phyloP scores from a whole-genome alignment of 2,329 filamentous ascomycete species.

The Nectriaceae sp. region DNA sequence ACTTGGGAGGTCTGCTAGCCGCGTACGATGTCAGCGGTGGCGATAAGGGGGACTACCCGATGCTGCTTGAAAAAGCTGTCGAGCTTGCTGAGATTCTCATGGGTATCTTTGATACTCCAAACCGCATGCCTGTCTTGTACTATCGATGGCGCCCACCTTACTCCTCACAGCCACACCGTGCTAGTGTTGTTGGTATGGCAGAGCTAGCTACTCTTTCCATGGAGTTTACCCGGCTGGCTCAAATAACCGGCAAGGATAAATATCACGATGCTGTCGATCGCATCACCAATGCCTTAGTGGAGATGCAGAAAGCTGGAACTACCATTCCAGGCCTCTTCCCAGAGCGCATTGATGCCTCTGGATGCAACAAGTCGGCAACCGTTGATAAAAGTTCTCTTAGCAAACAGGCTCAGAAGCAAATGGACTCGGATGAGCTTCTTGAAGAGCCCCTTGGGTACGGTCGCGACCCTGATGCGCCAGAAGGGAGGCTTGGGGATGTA shows the following conservation, averaged over 20 bases:
- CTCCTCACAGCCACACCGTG: constrained; percentile 64
- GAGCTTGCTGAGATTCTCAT: constrained; percentile 81
- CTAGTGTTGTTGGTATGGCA: constrained; percentile 59
- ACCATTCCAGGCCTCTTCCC: constrained; percentile 80
- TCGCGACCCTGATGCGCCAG: neutral
- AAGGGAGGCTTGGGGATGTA: neutral
- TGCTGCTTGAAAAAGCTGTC: constrained; percentile 75
- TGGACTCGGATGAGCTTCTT: constrained; percentile 33
- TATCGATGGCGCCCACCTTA: constrained; percentile 74
- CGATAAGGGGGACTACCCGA: constrained; percentile 54
- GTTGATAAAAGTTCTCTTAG: constrained; percentile 32
- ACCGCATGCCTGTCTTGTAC: constrained; percentile 84
- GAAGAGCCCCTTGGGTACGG: constrained; percentile 31
- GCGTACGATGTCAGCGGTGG: constrained; percentile 85
- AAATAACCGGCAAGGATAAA: constrained; percentile 76
- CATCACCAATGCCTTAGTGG: constrained; percentile 78
- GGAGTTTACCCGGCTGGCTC: constrained; percentile 87
- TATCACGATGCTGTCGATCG: constrained; percentile 91
- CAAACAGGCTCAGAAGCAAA: constrained; percentile 36
- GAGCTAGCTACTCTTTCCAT: constrained; percentile 80
- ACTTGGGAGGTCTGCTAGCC: constrained; percentile 80
- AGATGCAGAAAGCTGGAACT: constrained; percentile 70
- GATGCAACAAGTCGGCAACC: constrained; percentile 65
- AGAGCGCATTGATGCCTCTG: constrained; percentile 73
- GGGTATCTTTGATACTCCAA: constrained; percentile 86